Percentiles rank a stretch among this genome's conserved stretches.
These are phyloP conservation scores for Hyaloperonospora arabidopsidis DNA, from an alignment of 352 stramenopile genomes.

Conservation along the genomic window DNA sequence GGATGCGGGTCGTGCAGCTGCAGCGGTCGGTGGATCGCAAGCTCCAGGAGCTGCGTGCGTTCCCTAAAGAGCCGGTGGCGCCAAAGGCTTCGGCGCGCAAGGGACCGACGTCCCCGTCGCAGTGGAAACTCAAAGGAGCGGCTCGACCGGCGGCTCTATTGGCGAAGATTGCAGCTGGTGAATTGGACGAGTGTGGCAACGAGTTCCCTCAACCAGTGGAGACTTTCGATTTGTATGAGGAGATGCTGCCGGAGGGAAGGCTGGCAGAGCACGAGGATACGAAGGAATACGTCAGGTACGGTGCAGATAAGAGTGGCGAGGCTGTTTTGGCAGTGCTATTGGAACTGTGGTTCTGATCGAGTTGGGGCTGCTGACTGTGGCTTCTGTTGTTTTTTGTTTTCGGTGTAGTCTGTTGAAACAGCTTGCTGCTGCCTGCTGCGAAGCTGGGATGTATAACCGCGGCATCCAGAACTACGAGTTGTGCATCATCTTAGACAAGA, in stretches of 20 bases:
- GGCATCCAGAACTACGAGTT: constrained; percentile 78
- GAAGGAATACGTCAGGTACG: constrained; percentile 56
- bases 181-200: constrained; percentile 69
- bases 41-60: constrained; percentile 51
- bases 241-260: constrained; percentile 41
- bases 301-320: background rate
- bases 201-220: constrained; percentile 67
- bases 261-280: constrained; percentile 57
- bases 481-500: constrained; percentile 69
- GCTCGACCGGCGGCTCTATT: constrained; percentile 60
- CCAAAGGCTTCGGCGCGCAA: constrained; percentile 38
- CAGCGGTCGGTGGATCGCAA: constrained; percentile 69
- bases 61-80: constrained; percentile 37
- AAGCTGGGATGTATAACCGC: constrained; percentile 59
- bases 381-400: background rate
- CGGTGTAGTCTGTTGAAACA: constrained; percentile 40
- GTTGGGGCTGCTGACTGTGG: constrained; percentile 2
- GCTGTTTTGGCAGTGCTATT: background rate
- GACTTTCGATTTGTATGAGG: constrained; percentile 67
- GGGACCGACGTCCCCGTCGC: constrained; percentile 42
- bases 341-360: background rate
- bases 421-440: constrained; percentile 61
- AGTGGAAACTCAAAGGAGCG: constrained; percentile 80
- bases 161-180: constrained; percentile 66
- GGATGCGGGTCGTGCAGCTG: constrained; percentile 76